These are phyloP conservation scores for Penicillium capsulatum DNA, from an alignment of 2,329 filamentous ascomycete genomes.

Conservation along the genomic window DNA sequence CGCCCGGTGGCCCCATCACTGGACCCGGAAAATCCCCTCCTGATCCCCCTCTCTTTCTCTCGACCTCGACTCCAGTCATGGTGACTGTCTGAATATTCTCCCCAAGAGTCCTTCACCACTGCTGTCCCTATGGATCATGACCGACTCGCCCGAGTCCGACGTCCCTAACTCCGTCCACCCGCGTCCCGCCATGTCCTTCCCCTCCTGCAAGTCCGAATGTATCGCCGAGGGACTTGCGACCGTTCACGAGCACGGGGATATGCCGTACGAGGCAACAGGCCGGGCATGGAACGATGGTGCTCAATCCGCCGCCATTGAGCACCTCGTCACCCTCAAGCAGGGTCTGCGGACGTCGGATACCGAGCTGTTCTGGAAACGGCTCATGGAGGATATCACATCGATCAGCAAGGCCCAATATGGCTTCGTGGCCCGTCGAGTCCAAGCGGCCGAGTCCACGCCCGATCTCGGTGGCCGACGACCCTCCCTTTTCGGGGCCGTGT, in stretches of 20 bases:
- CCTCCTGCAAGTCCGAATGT: conserved; percentile 31
- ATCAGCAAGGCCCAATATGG: conserved; percentile 63
- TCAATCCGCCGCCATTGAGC: conserved; percentile 60
- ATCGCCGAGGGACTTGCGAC: conserved; percentile 21
- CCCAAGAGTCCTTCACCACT: too few species aligned
- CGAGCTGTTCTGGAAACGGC: conserved; percentile 60
- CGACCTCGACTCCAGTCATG: conserved; percentile 10
- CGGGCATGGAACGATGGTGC: conserved; percentile 40
- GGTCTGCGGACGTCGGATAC: conserved; percentile 51
- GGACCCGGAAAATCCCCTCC: conserved; percentile 26
- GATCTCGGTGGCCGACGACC: conserved; percentile 58
- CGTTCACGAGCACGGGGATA: conserved; percentile 23
- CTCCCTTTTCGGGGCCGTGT: conserved; percentile 61
- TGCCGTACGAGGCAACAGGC: conserved; percentile 22
- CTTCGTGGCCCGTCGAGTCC: conserved; percentile 63
- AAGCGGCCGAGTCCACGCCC: conserved; percentile 59
- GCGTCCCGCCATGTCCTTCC: conserved; percentile 26
- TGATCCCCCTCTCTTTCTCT: conserved; percentile 14
- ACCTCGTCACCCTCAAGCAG: conserved; percentile 57
- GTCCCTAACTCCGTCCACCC: conserved; percentile 27
- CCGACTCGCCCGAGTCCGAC: conserved; percentile 32
- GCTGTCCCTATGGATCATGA: conserved; percentile 31
- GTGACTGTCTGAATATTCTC: conserved; percentile 8
- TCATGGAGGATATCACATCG: conserved; percentile 61
- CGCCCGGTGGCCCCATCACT: conserved; percentile 26